Evolutionary conservation across 1,284 basidiomycete genomes (phyloP).

Genomic region (Ceratobasidium sp.): DNA sequence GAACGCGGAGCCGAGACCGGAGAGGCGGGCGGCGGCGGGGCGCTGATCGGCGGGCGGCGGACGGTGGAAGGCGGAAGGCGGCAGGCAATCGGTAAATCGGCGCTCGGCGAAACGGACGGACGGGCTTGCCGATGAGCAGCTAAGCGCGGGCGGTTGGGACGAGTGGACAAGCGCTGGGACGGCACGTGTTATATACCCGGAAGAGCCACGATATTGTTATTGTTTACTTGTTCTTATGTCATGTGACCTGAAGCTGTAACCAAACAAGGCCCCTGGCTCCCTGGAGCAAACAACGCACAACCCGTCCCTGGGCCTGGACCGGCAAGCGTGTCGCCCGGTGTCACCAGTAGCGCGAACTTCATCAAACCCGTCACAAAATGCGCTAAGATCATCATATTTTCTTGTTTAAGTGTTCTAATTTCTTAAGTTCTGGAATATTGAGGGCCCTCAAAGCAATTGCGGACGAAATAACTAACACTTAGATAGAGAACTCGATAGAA

Average conservation of each 20-base stretch:
- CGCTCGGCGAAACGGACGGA: background rate
- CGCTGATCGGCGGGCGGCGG: no score
- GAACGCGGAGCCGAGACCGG: no score
- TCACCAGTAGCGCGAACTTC: background rate
- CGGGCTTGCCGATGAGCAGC: background rate
- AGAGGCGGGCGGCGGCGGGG: no score
- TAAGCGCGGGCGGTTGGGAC: background rate
- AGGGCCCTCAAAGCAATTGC: no score
- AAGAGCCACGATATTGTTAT: background rate
- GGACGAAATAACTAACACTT: no score
- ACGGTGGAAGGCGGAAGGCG: background rate
- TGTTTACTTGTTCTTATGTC: background rate
- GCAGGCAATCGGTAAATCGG: background rate
- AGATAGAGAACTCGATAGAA: no score
- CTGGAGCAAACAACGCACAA: background rate
- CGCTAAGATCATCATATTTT: background rate
- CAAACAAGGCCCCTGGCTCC: background rate
- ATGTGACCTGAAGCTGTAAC: background rate
- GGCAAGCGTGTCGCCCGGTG: background rate
- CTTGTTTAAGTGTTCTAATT: background rate
- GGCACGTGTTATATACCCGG: constrained; percentile 7
- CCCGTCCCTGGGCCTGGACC: background rate
- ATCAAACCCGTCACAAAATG: background rate
- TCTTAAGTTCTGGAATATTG: no score
- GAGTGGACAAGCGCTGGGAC: background rate